A percentile compares a stretch with the other conserved stretches of the same genome.
phyloP scores from a whole-genome alignment of 2,329 filamentous ascomycete genomes.

The Bipolaris victoriae region DNA sequence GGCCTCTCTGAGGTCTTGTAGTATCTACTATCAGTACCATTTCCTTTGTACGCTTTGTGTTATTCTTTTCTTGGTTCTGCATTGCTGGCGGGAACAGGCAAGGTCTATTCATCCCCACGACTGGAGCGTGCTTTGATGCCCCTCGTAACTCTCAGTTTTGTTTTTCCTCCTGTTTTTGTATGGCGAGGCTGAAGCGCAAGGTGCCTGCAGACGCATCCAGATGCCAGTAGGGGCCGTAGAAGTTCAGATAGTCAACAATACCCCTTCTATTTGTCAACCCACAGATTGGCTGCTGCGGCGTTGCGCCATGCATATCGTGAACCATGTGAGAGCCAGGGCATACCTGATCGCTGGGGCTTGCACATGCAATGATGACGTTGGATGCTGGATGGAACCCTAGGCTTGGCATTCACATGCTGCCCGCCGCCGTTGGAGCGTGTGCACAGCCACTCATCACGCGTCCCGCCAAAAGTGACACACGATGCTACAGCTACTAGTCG shows the following conservation, averaged over 20 bases:
- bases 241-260: slow-evolving; percentile 20
- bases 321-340: not conserved
- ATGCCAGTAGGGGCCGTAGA: slow-evolving; percentile 6
- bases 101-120: slow-evolving; percentile 16
- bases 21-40: slow-evolving; percentile 32
- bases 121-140: slow-evolving; percentile 31
- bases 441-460: slow-evolving; percentile 21
- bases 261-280: slow-evolving; percentile 8
- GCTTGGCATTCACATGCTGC: slow-evolving; percentile 40
- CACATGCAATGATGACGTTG: slow-evolving; percentile 12
- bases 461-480: slow-evolving; percentile 24
- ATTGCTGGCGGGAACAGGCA: slow-evolving; percentile 39
- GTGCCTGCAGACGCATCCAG: slow-evolving; percentile 8
- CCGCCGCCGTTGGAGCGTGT: slow-evolving; percentile 9
- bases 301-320: not conserved
- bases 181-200: slow-evolving; percentile 7
- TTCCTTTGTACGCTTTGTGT: slow-evolving; percentile 39
- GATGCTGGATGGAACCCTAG: not conserved
- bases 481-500: slow-evolving; percentile 1
- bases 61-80: slow-evolving; percentile 33
- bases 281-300: not conserved
- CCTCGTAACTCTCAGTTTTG: slow-evolving; percentile 7
- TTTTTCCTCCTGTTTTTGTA: slow-evolving; percentile 13
- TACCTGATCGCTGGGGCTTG: slow-evolving; percentile 3
- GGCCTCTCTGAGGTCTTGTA: slow-evolving; percentile 8